phyloP scores from a whole-genome alignment of 2,329 filamentous ascomycete species.

The Penicillium sp. region DNA sequence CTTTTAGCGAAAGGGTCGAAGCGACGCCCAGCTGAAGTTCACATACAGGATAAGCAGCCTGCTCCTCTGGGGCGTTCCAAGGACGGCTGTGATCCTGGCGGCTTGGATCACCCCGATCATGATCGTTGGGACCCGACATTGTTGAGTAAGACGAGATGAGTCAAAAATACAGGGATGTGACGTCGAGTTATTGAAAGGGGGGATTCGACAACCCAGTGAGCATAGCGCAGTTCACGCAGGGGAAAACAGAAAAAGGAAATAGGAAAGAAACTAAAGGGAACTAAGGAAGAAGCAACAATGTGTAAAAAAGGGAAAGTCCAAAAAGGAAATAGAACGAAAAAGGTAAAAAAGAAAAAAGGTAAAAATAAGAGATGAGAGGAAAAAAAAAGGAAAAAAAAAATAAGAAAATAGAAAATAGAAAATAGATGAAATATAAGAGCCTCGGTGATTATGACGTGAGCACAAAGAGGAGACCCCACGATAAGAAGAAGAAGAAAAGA shows the following conservation, averaged over 20 bases:
- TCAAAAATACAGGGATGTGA: constrained; percentile 30
- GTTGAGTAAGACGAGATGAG: constrained; percentile 30
- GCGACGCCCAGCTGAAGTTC: background rate
- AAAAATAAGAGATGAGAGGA: constrained; percentile 4
- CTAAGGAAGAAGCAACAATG: constrained; percentile 11
- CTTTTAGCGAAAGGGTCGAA: constrained; percentile 3
- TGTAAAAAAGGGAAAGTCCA: constrained; percentile 12
- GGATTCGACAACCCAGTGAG: constrained; percentile 23
- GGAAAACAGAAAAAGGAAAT: constrained; percentile 17
- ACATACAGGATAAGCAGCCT: constrained; percentile 43
- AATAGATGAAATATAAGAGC: constrained; percentile 23
- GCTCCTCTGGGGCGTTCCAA: constrained; percentile 45
- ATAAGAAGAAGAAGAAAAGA: constrained; percentile 13
- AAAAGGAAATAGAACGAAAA: constrained; percentile 15
- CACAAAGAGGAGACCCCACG: constrained; percentile 9
- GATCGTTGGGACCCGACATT: constrained; percentile 49
- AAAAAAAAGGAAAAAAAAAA: constrained; percentile 18
- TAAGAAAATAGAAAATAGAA: constrained; percentile 12
- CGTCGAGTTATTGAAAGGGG: constrained; percentile 26
- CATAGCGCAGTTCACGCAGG: constrained; percentile 29
- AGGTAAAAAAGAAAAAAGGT: constrained; percentile 17
- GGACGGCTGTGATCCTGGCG: constrained; percentile 50
- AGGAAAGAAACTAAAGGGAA: constrained; percentile 13
- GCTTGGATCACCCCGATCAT: constrained; percentile 40
- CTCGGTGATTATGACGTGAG: constrained; percentile 35